These are phyloP conservation scores for Trichosanthes cucumerina DNA, from an alignment of 306 rosid genomes.

Conservation along the genomic window DNA sequence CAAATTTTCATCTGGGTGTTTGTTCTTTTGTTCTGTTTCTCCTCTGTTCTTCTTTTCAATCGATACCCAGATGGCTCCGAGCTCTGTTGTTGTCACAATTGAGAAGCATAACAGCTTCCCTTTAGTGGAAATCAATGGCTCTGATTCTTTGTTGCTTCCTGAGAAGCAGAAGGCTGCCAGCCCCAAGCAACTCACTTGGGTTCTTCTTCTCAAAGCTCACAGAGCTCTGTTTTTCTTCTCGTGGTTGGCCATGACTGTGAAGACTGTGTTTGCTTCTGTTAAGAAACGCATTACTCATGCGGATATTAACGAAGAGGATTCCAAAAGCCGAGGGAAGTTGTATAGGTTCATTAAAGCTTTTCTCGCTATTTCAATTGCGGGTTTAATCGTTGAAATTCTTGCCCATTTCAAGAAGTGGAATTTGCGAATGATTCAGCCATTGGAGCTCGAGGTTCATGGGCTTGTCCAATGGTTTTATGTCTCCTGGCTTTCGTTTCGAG, in stretches of 20 bases:
- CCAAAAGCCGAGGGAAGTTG: conserved; percentile 49
- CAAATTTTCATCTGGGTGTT: not conserved
- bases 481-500: conserved; percentile 76
- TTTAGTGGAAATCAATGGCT: conserved; percentile 34
- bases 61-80: conserved; percentile 50
- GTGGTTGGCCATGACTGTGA: conserved; percentile 50
- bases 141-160: conserved; percentile 42
- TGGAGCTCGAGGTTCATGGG: conserved; percentile 80
- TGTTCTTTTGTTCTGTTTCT: not conserved
- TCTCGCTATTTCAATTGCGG: conserved; percentile 52
- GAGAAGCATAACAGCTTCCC: conserved; percentile 46
- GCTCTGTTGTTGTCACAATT: conserved; percentile 39
- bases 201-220: conserved; percentile 75
- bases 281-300: conserved; percentile 62
- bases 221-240: conserved; percentile 51
- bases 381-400: conserved; percentile 51
- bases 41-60: not conserved
- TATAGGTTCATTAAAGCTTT: conserved; percentile 59
- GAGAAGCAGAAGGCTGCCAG: conserved; percentile 61
- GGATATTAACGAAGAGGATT: conserved; percentile 44
- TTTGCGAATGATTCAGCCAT: conserved; percentile 56
- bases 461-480: conserved; percentile 56
- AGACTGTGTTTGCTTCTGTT: conserved; percentile 29
- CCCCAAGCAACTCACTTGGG: conserved; percentile 75
- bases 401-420: conserved; percentile 84